A percentile compares a stretch with the other conserved stretches of the same genome.
These are phyloP conservation scores for Cerioporus squamosus DNA, from an alignment of 1,284 basidiomycete species.

Conservation along the genomic window DNA sequence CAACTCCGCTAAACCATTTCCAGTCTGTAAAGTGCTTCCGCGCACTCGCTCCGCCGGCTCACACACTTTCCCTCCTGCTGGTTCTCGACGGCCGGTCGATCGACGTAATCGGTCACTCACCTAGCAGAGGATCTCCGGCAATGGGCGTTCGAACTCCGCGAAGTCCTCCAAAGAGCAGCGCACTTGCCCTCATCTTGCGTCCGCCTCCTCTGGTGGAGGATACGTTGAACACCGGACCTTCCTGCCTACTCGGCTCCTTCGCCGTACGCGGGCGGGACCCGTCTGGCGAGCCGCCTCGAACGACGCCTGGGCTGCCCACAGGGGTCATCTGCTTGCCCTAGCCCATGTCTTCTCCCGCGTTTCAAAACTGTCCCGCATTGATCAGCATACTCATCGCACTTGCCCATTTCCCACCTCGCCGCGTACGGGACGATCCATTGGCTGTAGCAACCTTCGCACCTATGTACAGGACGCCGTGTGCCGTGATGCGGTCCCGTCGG, in stretches of 20 bases:
- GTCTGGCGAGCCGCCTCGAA: background rate
- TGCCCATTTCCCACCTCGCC: background rate
- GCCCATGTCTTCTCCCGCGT: background rate
- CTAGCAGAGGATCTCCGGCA: conserved; percentile 3
- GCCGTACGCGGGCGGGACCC: background rate
- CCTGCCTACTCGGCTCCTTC: conserved; percentile 2
- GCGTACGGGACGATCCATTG: background rate
- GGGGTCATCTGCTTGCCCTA: background rate
- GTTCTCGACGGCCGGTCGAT: conserved; percentile 1
- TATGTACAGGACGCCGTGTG: background rate
- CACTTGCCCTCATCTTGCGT: background rate
- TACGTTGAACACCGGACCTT: conserved; percentile 11
- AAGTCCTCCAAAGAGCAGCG: conserved; percentile 1
- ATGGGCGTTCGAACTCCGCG: conserved; percentile 10
- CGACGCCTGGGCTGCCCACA: background rate
- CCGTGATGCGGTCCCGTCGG: background rate
- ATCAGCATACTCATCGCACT: conserved; percentile 3
- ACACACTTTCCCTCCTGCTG: background rate
- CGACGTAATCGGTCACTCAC: conserved; percentile 14
- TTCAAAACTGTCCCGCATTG: background rate
- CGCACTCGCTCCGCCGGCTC: conserved; percentile 11
- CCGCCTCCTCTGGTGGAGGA: background rate
- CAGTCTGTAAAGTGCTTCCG: background rate
- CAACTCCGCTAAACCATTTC: background rate
- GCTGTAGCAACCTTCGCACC: conserved; percentile 4